phyloP scores from a whole-genome alignment of 306 rosid species.

The Cicer judaicum region DNA sequence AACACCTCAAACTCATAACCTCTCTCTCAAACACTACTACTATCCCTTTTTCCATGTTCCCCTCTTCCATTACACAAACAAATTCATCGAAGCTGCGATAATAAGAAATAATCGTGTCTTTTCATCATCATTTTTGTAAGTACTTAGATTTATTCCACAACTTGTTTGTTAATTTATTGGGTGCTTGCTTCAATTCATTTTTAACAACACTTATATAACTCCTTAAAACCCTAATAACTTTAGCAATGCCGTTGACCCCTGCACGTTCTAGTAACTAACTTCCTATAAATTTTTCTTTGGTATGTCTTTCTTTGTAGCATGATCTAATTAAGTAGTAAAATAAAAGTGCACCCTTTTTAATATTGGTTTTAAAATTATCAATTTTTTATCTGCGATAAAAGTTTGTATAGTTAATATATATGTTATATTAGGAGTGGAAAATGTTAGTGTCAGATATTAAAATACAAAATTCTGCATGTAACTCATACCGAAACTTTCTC shows the following conservation, averaged over 20 bases:
- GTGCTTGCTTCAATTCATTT: too few species aligned
- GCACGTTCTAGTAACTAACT: background rate
- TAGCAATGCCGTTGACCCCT: constrained; percentile 55
- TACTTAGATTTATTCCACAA: too few species aligned
- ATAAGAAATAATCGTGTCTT: background rate
- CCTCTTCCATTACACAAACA: constrained; percentile 8
- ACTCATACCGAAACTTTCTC: constrained; percentile 43
- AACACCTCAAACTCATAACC: background rate
- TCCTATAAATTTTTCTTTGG: background rate
- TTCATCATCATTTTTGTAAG: constrained; percentile 5
- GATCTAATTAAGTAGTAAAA: background rate
- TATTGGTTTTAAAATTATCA: too few species aligned
- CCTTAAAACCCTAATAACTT: background rate
- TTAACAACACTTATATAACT: background rate
- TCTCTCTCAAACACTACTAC: background rate
- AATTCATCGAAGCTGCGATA: background rate
- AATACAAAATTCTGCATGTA: too few species aligned
- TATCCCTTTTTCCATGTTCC: background rate
- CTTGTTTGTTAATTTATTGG: background rate
- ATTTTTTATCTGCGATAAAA: too few species aligned
- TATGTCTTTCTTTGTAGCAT: constrained; percentile 25
- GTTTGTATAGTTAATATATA: too few species aligned
- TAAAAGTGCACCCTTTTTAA: too few species aligned
- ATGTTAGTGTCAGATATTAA: too few species aligned
- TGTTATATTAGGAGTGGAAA: too few species aligned